A percentile compares a stretch with the other conserved stretches of the same genome.
phyloP scores from a whole-genome alignment of 2,329 filamentous ascomycete genomes.

The Xylogone sp. region DNA sequence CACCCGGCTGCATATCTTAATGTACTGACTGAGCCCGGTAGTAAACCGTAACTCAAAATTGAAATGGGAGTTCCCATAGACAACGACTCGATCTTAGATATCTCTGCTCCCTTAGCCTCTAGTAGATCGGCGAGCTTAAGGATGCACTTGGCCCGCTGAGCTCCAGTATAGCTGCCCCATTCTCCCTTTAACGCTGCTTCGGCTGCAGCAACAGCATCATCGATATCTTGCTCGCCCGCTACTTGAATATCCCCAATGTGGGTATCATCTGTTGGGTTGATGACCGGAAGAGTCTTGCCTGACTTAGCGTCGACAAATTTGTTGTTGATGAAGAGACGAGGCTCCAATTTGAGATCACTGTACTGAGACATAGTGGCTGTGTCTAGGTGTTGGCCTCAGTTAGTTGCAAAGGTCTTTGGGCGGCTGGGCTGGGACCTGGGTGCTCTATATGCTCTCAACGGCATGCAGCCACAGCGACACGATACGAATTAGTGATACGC shows the following conservation, averaged over 20 bases:
- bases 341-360: not conserved
- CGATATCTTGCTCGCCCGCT: constrained; percentile 2
- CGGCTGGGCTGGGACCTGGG: too few relatives aligned
- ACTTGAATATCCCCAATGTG: not conserved
- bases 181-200: not conserved
- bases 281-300: not conserved
- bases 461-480: too few relatives aligned
- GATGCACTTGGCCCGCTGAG: not conserved
- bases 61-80: constrained; percentile 1
- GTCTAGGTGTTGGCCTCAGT: too few relatives aligned
- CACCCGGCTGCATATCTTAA: constrained; percentile 75
- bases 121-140: constrained; percentile 1
- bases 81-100: not conserved
- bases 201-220: constrained; percentile 1
- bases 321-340: not conserved
- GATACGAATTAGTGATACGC: too few relatives aligned
- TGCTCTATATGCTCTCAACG: too few relatives aligned
- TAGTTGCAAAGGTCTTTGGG: too few relatives aligned
- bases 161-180: not conserved
- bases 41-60: not conserved
- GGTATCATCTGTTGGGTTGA: not conserved
- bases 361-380: not conserved
- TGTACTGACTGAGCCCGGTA: constrained; percentile 43
- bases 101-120: not conserved
- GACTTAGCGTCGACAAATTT: not conserved